These are phyloP conservation scores for Malassezia psittaci DNA, from an alignment of 1,284 basidiomycete species.

Conservation along the genomic window DNA sequence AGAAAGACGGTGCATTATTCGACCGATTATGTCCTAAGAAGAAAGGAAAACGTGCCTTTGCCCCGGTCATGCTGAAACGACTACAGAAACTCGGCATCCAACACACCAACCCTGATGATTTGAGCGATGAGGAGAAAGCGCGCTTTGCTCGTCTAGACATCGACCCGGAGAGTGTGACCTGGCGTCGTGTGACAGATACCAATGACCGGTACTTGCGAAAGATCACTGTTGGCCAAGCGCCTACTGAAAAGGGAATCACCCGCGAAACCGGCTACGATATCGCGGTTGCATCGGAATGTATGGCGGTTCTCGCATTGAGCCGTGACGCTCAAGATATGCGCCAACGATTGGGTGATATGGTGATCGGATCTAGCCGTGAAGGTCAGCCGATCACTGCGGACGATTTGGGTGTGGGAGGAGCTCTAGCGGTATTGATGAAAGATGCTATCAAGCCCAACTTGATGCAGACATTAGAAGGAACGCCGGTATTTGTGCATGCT, in stretches of 20 bases:
- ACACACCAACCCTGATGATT: slow-evolving; percentile 82
- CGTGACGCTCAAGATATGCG: slow-evolving; percentile 86
- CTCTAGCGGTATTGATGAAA: slow-evolving; percentile 93
- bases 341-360: slow-evolving; percentile 79
- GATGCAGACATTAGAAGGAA: slow-evolving; percentile 97
- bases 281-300: slow-evolving; percentile 90
- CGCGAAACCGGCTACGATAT: slow-evolving; percentile 92
- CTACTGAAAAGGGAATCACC: slow-evolving; percentile 80
- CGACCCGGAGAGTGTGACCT: slow-evolving; percentile 83
- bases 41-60: slow-evolving; percentile 89
- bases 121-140: slow-evolving; percentile 83
- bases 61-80: slow-evolving; percentile 90
- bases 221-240: slow-evolving; percentile 79
- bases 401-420: slow-evolving; percentile 89
- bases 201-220: slow-evolving; percentile 95
- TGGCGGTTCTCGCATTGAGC: slow-evolving; percentile 90
- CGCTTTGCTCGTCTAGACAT: slow-evolving; percentile 86
- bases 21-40: slow-evolving; percentile 81
- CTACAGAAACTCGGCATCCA: slow-evolving; percentile 87
- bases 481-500: slow-evolving; percentile 96
- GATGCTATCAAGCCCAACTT: slow-evolving; percentile 98
- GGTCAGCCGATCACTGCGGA: slow-evolving; percentile 92
- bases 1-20: slow-evolving; percentile 87
- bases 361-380: slow-evolving; percentile 83
- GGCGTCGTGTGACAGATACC: slow-evolving; percentile 90